These are phyloP conservation scores for Neoboletus brunneissimus DNA, from an alignment of 768 basidiomycete species.

Conservation along the genomic window DNA sequence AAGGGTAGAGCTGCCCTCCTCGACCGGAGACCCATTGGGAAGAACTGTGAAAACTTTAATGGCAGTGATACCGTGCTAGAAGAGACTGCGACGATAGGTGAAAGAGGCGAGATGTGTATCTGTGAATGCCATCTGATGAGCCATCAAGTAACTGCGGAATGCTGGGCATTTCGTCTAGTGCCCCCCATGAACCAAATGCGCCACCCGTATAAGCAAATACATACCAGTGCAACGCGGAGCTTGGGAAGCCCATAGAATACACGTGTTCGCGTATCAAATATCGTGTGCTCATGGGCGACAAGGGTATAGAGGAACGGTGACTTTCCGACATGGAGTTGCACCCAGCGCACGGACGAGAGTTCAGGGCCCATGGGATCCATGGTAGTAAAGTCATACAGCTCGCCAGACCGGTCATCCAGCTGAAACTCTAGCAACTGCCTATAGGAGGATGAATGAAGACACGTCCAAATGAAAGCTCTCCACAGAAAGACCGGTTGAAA, in stretches of 20 bases:
- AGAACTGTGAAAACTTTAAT: not conserved
- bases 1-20: not conserved
- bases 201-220: slow-evolving; percentile 10
- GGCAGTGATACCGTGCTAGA: too few relatives aligned
- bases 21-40: not conserved
- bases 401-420: not conserved
- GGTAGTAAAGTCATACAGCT: not conserved
- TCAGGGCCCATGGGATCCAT: not conserved
- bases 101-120: not conserved
- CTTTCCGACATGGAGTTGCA: not conserved
- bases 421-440: not conserved
- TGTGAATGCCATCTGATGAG: too few relatives aligned
- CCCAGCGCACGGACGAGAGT: accelerated
- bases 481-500: not conserved
- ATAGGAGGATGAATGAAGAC: not conserved
- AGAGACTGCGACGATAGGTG: too few relatives aligned
- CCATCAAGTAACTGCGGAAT: too few relatives aligned
- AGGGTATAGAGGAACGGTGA: not conserved
- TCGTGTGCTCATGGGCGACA: accelerated
- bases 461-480: not conserved
- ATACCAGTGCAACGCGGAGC: not conserved
- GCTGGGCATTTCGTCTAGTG: not conserved
- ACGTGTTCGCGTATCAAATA: slow-evolving; percentile 1
- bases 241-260: not conserved
- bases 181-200: not conserved